Evolutionary conservation across 108 stramenopile genomes (phyloP), one percentile per base, ranked within the genome.

Genomic region (Discostella stelligeroides): DNA sequence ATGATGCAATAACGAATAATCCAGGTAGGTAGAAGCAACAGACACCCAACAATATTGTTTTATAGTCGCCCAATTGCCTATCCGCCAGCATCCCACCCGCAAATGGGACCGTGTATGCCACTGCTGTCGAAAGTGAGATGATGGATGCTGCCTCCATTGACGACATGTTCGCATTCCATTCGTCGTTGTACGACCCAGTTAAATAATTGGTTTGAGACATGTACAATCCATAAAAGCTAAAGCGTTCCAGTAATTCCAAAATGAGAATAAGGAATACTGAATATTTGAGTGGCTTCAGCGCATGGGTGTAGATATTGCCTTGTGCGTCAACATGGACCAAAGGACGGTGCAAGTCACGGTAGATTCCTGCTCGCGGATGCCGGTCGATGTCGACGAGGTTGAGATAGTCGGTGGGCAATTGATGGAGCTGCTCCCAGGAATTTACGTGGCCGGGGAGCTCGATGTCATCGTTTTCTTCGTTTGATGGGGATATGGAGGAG

Each of bases 91-190:
- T 65, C 23, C 77, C 82, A 13, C 82, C 82, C 27, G 75, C 47
- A 37, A 83, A 83, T n/a, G 82, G 82, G 9, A 69, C 66, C 6
- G 82, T 78, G 63, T 77, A 83, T 9, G 82, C 82, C 12, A 83
- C 63, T 4, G 77, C 82, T 2, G 77, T 79, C 39, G 76, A 73
- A 9, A 74, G 62, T 7, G 68, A 63, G 18, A 76, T 59, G 38
- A 76, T 40, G 4, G 68, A 63, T 10, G 68, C 69, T 5, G 75
- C 75, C 38, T 76, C 75, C 68, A 76, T 70, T 2, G 63, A 64
- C n/a, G 43, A 63, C 61, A 76, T 53, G 39, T 72, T 25, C 27
- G 77, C 59, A 72, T 66, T 79, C 71, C 77, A 72, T n/a, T 72
- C 24, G 4, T 50, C 58, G 34, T 72, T 46, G 64, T 79, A 72